Percentiles rank a stretch among this genome's conserved stretches.
Evolutionary conservation across 1,284 basidiomycete species (phyloP).

Genomic region (Leccinum holopus): DNA sequence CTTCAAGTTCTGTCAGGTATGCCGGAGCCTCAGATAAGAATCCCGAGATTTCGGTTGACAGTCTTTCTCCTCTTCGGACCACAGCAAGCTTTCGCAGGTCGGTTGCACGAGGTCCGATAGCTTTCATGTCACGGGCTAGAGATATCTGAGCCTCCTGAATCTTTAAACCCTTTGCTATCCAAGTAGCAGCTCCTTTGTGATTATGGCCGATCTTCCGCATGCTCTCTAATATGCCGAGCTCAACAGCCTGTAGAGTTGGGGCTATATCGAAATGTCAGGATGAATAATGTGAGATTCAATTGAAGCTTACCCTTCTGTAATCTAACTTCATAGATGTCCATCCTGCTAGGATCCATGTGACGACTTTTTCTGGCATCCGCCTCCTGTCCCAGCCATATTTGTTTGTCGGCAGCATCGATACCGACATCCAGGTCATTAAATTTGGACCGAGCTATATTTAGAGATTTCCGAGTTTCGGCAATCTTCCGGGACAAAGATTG

Average conservation of each 20-base stretch:
- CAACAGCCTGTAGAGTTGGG: neutral
- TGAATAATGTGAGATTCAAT: neutral
- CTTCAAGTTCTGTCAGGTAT: neutral
- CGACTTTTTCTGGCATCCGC: neutral
- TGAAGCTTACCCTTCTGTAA: neutral
- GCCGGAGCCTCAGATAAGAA: neutral
- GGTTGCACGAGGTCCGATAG: neutral
- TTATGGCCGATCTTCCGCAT: neutral
- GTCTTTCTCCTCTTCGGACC: neutral
- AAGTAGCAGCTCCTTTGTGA: neutral
- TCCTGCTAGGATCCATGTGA: neutral
- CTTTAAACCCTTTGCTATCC: neutral
- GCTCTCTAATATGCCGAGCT: neutral
- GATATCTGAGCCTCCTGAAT: neutral
- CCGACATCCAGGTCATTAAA: neutral
- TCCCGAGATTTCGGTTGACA: neutral
- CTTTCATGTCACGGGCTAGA: neutral
- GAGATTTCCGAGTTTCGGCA: neutral
- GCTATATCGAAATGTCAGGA: neutral
- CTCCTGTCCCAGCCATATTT: neutral
- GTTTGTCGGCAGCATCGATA: neutral
- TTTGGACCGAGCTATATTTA: neutral
- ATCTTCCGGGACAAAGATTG: neutral
- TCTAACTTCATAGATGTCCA: neutral
- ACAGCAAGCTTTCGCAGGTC: neutral